A percentile compares a stretch with the other conserved stretches of the same genome.
Conservation (phyloP, 2,329 filamentous ascomycete genomes). For the Fusarium burgessii region DNA sequence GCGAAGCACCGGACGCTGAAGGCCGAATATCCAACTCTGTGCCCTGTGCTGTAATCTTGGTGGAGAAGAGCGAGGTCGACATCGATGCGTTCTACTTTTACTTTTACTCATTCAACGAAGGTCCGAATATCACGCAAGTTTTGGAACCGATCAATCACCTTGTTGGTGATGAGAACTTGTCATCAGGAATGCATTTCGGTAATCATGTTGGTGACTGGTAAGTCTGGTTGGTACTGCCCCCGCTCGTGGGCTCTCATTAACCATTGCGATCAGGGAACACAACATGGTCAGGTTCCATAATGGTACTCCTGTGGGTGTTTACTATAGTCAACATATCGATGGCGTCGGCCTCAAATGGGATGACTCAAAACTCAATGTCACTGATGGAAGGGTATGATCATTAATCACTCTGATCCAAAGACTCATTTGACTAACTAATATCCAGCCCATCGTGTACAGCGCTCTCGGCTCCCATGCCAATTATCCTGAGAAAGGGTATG, state of each 20-base stretch:
- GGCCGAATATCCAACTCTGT: constrained; percentile 44
- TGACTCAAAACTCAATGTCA: constrained; percentile 40
- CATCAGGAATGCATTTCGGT: constrained; percentile 46
- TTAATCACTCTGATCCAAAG: accelerated
- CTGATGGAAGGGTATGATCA: constrained; percentile 46
- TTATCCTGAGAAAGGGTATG: constrained; percentile 48
- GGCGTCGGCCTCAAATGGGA: constrained; percentile 47
- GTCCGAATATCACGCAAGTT: constrained; percentile 50
- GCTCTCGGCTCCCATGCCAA: constrained; percentile 53
- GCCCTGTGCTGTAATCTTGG: constrained; percentile 49
- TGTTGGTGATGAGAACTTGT: constrained; percentile 19
- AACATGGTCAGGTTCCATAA: constrained; percentile 46
- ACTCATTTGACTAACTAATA: not conserved
- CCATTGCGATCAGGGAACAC: constrained; percentile 28
- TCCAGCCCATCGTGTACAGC: constrained; percentile 52
- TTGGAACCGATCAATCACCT: constrained; percentile 46
- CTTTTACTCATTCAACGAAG: constrained; percentile 52
- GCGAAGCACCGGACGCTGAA: constrained; percentile 40
- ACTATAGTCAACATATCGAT: constrained; percentile 47
- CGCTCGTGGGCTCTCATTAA: constrained; percentile 3
- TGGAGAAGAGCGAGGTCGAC: constrained; percentile 44
- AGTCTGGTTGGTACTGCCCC: not conserved
- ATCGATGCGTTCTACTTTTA: constrained; percentile 53
- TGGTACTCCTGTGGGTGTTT: constrained; percentile 46
- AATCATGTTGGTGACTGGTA: constrained; percentile 49